These are phyloP conservation scores for Trypanosomatidae sp. DNA, from an alignment of 208 protist genomes.

Conservation along the genomic window DNA sequence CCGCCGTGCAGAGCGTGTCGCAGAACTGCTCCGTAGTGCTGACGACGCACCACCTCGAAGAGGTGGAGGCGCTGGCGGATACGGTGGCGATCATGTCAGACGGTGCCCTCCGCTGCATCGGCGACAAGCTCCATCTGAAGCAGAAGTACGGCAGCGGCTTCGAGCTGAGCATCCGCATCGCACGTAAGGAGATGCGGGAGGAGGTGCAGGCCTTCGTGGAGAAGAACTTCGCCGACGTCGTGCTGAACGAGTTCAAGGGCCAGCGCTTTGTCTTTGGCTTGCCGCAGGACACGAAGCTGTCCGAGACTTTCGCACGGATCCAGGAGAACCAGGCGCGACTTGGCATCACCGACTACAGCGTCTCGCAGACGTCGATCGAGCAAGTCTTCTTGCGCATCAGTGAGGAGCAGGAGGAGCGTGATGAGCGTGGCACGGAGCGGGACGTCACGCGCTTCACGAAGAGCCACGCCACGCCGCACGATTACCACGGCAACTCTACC, in stretches of 20 bases:
- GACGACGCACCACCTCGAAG: conserved; percentile 94
- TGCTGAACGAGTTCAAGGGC: conserved; percentile 40
- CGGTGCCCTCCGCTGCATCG: conserved; percentile 47
- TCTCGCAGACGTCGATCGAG: conserved; percentile 85
- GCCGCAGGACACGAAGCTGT: conserved; percentile 36
- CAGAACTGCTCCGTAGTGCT: conserved; percentile 80
- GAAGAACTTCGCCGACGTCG: conserved; percentile 26
- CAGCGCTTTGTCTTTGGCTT: conserved; percentile 50
- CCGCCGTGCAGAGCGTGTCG: conserved; percentile 46
- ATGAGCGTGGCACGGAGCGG: conserved; percentile 15
- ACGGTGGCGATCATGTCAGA: conserved; percentile 81
- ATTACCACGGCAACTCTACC: conserved; percentile 29
- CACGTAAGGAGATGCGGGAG: conserved; percentile 17
- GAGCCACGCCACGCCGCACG: conserved; percentile 29
- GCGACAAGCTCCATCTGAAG: too few relatives aligned
- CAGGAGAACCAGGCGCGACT: too few relatives aligned
- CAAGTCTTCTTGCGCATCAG: conserved; percentile 84
- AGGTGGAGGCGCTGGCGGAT: conserved; percentile 85
- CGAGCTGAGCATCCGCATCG: conserved; percentile 50
- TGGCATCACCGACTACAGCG: conserved; percentile 76
- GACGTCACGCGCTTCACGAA: conserved; percentile 28
- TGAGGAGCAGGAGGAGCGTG: conserved; percentile 42
- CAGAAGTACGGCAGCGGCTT: conserved; percentile 53
- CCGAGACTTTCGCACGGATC: too few relatives aligned
- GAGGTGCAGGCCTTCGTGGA: conserved; percentile 41